phyloP scores from a whole-genome alignment of 768 basidiomycete species.

The Lepiota subincarnata region DNA sequence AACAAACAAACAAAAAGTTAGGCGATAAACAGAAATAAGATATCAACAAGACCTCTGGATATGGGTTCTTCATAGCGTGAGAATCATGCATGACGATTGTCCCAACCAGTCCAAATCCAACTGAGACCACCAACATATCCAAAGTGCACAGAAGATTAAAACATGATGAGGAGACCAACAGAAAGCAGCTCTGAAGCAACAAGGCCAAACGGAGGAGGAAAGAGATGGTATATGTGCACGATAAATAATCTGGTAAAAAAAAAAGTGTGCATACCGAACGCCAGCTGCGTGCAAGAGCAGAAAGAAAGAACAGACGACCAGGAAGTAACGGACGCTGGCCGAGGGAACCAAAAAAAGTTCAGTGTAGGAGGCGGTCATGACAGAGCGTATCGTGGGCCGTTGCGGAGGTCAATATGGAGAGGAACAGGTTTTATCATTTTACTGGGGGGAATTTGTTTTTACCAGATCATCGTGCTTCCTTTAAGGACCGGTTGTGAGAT shows the following conservation, averaged over 20 bases:
- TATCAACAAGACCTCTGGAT: too few species aligned
- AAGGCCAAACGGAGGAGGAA: not conserved
- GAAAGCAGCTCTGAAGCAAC: not conserved
- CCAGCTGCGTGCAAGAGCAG: not conserved
- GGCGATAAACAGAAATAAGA: too few species aligned
- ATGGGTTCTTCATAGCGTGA: too few species aligned
- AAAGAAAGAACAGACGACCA: not conserved
- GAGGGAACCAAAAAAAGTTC: not conserved
- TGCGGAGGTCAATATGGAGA: too few species aligned
- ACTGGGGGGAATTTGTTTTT: not conserved
- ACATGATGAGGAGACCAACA: not conserved
- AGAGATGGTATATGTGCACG: not conserved
- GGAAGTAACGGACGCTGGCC: not conserved
- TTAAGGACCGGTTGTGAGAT: slow-evolving; percentile 76
- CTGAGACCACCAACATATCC: too few species aligned
- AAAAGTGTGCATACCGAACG: not conserved
- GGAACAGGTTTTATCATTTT: not conserved
- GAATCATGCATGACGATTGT: too few species aligned
- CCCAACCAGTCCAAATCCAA: too few species aligned
- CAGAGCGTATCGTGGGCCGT: not conserved
- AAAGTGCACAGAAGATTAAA: too few species aligned
- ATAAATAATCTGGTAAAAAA: not conserved
- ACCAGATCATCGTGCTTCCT: slow-evolving; percentile 89
- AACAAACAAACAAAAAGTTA: too few species aligned
- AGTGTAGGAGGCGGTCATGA: not conserved